Base-by-base conservation (phyloP, 1,284 basidiomycete species). In the Ustilago xerochloae region DNA sequence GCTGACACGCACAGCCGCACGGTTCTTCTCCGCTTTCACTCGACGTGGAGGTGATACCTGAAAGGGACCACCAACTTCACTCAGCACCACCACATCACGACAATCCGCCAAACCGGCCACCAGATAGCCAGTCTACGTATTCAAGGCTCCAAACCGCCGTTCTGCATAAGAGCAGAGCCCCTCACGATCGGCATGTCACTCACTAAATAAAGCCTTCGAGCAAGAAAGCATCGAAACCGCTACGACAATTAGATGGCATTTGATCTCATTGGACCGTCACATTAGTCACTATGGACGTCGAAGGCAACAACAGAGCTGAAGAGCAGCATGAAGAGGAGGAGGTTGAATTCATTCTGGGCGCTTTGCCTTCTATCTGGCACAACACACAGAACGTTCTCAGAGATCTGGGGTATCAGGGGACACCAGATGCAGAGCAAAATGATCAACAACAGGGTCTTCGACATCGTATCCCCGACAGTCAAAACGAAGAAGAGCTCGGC, bases 271-370 rank as follows among this genome's bases (percentile, higher is more conserved):
- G 16, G n/a, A n/a, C n/a, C n/a, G n/a, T n/a, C n/a, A n/a, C n/a
- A n/a, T 24, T 5, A 49, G 33, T 41, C 33, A 28, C 26, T 36
- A 69, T 69, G 66, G 54, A 63, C 26, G 36, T 26, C 24, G 52
- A 50, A 29, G 57, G 43, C 28, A 26, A 38, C 46, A 45, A 57
- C 10, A 52, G 33, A 15, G 51, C 35, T 8, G 57, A 61, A 12
- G 35, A 61, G 59, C 39, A 47, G 28, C 63, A 43, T 3, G 71
- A 69, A 29, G 65, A 74, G 30, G 58, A 69, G 33, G 65, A 74
- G 28, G 65, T 74, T 43, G 70, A 74, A 28, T 47, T 74, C 52
- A 66, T 74, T 15, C 58, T 69, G 16, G 66, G 65, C 10, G 71
- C 65, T 3, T 36, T 65, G 22, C 65, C 66, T 4, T 63, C 65